Conservation (phyloP, 1,284 basidiomycete species). For the Rugosomyces carneus region DNA sequence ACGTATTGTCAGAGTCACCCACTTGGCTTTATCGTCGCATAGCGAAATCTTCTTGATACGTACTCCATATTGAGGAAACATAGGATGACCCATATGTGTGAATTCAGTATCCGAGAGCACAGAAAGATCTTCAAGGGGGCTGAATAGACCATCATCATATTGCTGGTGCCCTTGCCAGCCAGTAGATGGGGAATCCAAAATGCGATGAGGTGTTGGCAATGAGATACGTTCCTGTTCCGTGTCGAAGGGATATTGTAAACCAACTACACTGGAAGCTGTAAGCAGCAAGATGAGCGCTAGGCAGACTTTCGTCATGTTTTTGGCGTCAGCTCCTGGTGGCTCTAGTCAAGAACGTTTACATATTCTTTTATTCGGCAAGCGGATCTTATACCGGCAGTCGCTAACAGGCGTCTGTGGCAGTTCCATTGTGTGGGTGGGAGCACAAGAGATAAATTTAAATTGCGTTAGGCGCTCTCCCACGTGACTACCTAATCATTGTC, state of each 20-base stretch:
- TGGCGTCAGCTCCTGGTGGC: too few species aligned
- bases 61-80: slow-evolving; percentile 32
- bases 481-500: too few species aligned
- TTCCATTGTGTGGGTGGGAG: too few species aligned
- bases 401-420: too few species aligned
- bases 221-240: neutral
- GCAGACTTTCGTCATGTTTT: neutral
- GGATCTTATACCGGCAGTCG: too few species aligned
- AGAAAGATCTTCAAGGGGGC: slow-evolving; percentile 17
- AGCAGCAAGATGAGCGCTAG: neutral
- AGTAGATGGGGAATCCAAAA: neutral
- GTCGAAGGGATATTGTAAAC: neutral
- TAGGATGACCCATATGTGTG: slow-evolving; percentile 29
- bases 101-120: slow-evolving; percentile 25
- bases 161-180: neutral
- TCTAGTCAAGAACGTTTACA: too few species aligned
- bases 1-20: neutral
- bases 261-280: neutral
- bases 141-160: slow-evolving; percentile 20
- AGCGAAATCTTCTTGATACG: slow-evolving; percentile 33
- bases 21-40: neutral
- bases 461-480: too few species aligned
- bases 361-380: too few species aligned
- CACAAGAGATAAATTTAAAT: too few species aligned
- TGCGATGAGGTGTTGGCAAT: neutral